Base-by-base conservation (phyloP, 306 rosid genomes). In the Neltuma alba region DNA sequence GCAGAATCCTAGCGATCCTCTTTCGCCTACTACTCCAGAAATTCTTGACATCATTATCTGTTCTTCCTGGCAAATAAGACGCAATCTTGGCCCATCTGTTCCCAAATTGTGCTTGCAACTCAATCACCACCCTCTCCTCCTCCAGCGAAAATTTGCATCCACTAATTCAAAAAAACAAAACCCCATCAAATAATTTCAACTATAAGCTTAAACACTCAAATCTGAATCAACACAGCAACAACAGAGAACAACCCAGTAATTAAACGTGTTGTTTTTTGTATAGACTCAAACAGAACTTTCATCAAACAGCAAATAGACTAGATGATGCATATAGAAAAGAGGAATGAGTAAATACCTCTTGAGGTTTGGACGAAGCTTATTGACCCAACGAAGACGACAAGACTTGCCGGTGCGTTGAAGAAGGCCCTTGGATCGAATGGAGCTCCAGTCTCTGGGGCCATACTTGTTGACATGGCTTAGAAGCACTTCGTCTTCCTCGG, bases 361-460 rank as follows among this genome's bases (percentile, higher is more conserved):
- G 74, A 94, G 92, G 82, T 94, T 91, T 68, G 98, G 98, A 74
- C 91, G 81, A 67, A 94, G 97, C 80, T 94, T 94, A 69, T 94
- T 94, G 72, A 94, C 98, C 98, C 98, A 94, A 69, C 98, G 97
- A 82, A 94, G 98, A 28, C 98, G 97, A 79, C 98, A 94, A 0
- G 98, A 94, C 78, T 94, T 94, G 66, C 98, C 98, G 25, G 98
- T 92, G 3, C 98, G 68, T 50, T 85, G 94, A 58, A 94, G 88
- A 78, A 94, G 97, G 44, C 97, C 96, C 74, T 92, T 94, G 96
- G 98, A 94, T 92, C 96, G 97, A 94, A 94, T 92, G 96, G 97
- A 92, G 97, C 98, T 94, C 97, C 98, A 94, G 74, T 94, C 97
- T 86, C 93, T 76, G 0, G 97, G 94, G 11, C 98, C 98, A 80